Base-by-base conservation (phyloP, 495 filamentous ascomycete genomes). In the Penicillium robsamsonii region DNA sequence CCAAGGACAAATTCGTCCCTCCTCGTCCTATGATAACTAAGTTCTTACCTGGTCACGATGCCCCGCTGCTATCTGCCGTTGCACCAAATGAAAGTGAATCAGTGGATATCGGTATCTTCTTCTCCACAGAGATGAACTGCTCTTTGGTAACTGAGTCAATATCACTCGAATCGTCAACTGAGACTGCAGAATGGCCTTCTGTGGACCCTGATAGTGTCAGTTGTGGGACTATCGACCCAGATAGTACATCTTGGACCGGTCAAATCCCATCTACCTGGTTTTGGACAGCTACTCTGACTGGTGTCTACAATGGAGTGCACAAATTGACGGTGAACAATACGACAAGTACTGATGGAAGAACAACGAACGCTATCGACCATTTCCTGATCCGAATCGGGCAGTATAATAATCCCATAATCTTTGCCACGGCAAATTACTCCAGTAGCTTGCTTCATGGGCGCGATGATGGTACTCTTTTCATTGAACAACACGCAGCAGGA, bases 241-340 rank as follows among this genome's bases (percentile, higher is more conserved):
- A 66, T 11, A 42, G 65, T 6, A 61, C 64, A 0, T 52, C 58
- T 24, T 75, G 67, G 47, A 68, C 75, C 38, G 84, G 82, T 1
- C 75, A 79, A 6, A 74, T 86, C 27, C 76, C 80, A 11, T 80
- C 78, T 6, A 60, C 63, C 8, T 90, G 84, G 81, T 67, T 61
- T 4, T 84, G 80, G 71, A 72, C 59, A 10, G 79, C 78, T 3
- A 83, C 70, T n/a, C 51, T 90, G 50, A 71, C 56, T 10, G 77
- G 83, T 29, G 84, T 89, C 2, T 78, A 79, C 17, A 81, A 90
- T 50, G 87, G 87, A 46, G 70, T 90, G n/a, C 80, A 90, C 60
- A 72, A 75, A 30, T 55, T 88, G 50, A 87, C 84, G 0, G 70
- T 90, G 43, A 77, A 72, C 31, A 88, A 87, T 41, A 76, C 78